These are phyloP conservation scores for Musa schizocarpa DNA, from an alignment of 176 grass and related monocot species.

Conservation along the genomic window DNA sequence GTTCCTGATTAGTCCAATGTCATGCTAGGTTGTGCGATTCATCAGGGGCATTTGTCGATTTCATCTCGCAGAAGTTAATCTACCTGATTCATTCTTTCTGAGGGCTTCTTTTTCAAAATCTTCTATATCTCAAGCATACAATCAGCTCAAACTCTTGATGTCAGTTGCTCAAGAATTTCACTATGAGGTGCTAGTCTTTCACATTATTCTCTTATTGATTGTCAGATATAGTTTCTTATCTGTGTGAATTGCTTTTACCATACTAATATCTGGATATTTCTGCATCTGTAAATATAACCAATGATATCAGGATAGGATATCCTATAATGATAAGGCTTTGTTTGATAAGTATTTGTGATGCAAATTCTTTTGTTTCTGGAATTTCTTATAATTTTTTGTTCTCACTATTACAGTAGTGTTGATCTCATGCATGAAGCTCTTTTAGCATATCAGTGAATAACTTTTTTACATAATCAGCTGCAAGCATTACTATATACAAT, in stretches of 20 bases:
- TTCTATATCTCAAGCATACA: constrained; percentile 43
- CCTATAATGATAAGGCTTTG: not conserved
- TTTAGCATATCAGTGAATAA: no score
- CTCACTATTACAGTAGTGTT: no score
- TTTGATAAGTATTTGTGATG: not conserved
- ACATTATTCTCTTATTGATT: constrained; percentile 5
- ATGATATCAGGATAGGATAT: not conserved
- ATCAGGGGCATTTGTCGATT: constrained; percentile 34
- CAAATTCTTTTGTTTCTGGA: no score
- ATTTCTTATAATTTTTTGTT: not conserved
- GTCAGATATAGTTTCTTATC: not conserved
- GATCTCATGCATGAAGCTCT: no score
- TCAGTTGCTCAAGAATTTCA: constrained; percentile 46
- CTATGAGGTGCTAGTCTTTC: constrained; percentile 38
- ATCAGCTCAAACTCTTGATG: constrained; percentile 38
- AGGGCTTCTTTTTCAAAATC: constrained; percentile 58
- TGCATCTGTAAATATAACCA: not conserved
- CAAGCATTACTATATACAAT: no score
- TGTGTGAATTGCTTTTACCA: not conserved
- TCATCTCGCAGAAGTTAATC: constrained; percentile 24
- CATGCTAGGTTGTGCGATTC: constrained; percentile 42
- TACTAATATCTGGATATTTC: not conserved
- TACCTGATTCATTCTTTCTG: constrained; percentile 71
- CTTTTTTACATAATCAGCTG: no score
- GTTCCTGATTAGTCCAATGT: constrained; percentile 10